phyloP scores from a whole-genome alignment of 2,329 filamentous ascomycete genomes.

The Macrophomina tecta region DNA sequence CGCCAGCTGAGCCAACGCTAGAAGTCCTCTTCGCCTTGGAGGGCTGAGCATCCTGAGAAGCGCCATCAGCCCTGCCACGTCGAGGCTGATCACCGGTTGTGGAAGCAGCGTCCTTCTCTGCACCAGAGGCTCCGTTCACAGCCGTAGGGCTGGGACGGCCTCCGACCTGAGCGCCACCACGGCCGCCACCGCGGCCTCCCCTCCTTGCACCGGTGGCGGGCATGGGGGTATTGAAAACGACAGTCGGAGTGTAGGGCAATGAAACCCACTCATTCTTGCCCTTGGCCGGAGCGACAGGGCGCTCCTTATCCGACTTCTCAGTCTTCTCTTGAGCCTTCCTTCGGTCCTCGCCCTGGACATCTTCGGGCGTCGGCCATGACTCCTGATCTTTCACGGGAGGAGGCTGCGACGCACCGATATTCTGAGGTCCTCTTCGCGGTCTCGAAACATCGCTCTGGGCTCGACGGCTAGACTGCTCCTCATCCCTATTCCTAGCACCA shows the following conservation, averaged over 20 bases:
- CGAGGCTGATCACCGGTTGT: slow-evolving; percentile 41
- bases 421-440: slow-evolving; percentile 2
- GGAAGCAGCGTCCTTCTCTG: slow-evolving; percentile 45
- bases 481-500: slow-evolving; percentile 36
- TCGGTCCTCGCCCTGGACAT: slow-evolving; percentile 76
- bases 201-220: slow-evolving; percentile 54
- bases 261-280: slow-evolving; percentile 86
- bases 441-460: slow-evolving; percentile 18
- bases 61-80: slow-evolving; percentile 40
- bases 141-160: slow-evolving; percentile 47
- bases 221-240: slow-evolving; percentile 85
- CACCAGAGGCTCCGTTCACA: slow-evolving; percentile 43
- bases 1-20: slow-evolving; percentile 39
- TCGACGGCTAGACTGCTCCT: slow-evolving; percentile 35
- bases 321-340: slow-evolving; percentile 72
- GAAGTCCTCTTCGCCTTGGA: slow-evolving; percentile 43
- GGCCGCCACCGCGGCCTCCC: slow-evolving; percentile 57
- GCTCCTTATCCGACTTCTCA: slow-evolving; percentile 66
- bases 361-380: slow-evolving; percentile 91
- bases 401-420: background rate
- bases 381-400: slow-evolving; percentile 77
- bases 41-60: slow-evolving; percentile 39
- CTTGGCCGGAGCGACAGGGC: slow-evolving; percentile 57
- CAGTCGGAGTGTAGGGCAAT: slow-evolving; percentile 81
- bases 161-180: slow-evolving; percentile 62